A percentile compares a stretch with the other conserved stretches of the same genome.
Conservation (phyloP, 371 early-diverging fungal genomes). For the Mucor mucedo region DNA sequence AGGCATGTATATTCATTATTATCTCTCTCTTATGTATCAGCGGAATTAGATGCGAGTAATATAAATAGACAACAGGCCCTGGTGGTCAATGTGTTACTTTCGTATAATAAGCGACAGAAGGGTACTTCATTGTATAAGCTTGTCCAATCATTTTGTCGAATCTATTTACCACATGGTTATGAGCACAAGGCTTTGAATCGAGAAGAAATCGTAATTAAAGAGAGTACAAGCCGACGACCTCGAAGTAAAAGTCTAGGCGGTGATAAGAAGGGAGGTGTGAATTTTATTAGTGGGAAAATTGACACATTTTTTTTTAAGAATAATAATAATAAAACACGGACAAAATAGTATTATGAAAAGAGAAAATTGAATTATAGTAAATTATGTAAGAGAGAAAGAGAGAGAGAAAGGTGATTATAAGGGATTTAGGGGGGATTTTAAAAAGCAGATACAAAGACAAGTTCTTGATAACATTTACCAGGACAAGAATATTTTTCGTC, state of each 20-base stretch:
- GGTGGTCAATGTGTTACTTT: conserved; percentile 20
- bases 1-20: neutral
- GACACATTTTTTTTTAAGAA: neutral
- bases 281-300: conserved; percentile 6
- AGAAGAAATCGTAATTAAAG: neutral
- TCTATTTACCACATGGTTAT: conserved; percentile 25
- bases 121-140: conserved; percentile 11
- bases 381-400: neutral
- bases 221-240: neutral
- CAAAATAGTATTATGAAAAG: neutral
- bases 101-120: conserved; percentile 15
- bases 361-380: neutral
- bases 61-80: conserved; percentile 20
- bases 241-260: conserved; percentile 8
- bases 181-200: neutral
- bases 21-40: neutral
- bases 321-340: conserved; percentile 8
- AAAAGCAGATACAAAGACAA: conserved; percentile 61
- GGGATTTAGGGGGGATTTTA: conserved; percentile 17
- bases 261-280: neutral
- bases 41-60: conserved; percentile 7
- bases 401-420: neutral
- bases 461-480: conserved; percentile 75
- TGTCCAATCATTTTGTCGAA: conserved; percentile 25
- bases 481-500: conserved; percentile 62